Base-by-base conservation (phyloP, 495 filamentous ascomycete genomes). In the Pyronema domesticum region DNA sequence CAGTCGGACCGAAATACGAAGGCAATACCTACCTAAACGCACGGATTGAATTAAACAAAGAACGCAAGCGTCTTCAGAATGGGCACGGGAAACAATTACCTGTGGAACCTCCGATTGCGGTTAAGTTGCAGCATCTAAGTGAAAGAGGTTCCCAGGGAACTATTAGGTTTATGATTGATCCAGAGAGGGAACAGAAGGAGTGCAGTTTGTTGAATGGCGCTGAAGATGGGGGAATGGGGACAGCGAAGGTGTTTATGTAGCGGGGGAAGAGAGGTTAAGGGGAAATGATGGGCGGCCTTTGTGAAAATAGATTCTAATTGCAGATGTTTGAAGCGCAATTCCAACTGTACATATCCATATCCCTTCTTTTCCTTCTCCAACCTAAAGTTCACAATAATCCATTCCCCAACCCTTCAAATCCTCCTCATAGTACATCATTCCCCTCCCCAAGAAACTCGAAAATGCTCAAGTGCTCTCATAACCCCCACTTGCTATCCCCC, bases 131-230 rank as follows among this genome's bases (percentile, higher is more conserved):
- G 37, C 57, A 40, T 33, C 71, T 70, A n/a, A 56, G 63, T 15
- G 76, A 80, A 49, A 68, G 74, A 48, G 76, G 77, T 45, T 73
- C 77, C 34, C 80, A 86, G 18, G 83, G 82, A 7, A 94, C 93
- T 0, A 76, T 91, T 33, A 80, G 91, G 10, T 98, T 95, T 64
- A 86, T 95, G 72, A 79, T 96, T 33, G 86, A 95, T 62, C 76
- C 82, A 10, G 80, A 77, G 44, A 75, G 83, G 50, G 89, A 86
- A 10, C 74, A 73, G 37, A 73, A 71, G 15, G 91, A 98, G 70
- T 77, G 78, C 60, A 70, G 73, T 13, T 68, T 73, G 7, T 83
- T 91, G 9, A 72, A 75, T 14, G 55, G 43, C 3, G 55, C 48
- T n/a, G 11, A n/a, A 17, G 55, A 46, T 33, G 48, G 48, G 8